phyloP scores from a whole-genome alignment of 2,329 filamentous ascomycete species.

The Colletotrichum tabaci region DNA sequence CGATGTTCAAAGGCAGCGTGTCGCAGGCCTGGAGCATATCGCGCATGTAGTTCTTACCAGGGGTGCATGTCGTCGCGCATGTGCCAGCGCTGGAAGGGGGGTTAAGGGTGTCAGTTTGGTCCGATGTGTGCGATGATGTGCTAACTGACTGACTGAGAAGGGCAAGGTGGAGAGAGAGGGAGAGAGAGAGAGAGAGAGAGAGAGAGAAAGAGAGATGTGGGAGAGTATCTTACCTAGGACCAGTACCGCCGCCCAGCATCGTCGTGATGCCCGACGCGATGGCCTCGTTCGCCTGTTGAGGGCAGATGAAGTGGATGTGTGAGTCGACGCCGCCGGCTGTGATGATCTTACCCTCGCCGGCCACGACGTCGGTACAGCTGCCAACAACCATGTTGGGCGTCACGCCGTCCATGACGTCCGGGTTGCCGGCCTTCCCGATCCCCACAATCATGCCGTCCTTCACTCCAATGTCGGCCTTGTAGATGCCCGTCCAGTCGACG shows the following conservation, averaged over 20 bases:
- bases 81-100: constrained; percentile 77
- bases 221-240: constrained; percentile 75
- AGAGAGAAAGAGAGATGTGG: too few species aligned
- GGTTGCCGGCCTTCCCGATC: constrained; percentile 95
- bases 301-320: constrained; percentile 96
- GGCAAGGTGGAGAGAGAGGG: background rate
- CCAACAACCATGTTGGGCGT: constrained; percentile 84
- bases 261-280: constrained; percentile 91
- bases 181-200: too few species aligned
- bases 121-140: background rate
- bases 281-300: constrained; percentile 89
- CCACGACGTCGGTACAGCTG: constrained; percentile 91
- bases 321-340: constrained; percentile 92
- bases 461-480: constrained; percentile 96
- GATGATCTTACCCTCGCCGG: constrained; percentile 90
- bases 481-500: constrained; percentile 92
- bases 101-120: constrained; percentile 44
- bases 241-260: constrained; percentile 90
- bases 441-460: constrained; percentile 88
- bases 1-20: constrained; percentile 85
- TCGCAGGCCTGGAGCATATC: constrained; percentile 94
- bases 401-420: constrained; percentile 96
- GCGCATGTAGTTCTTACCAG: constrained; percentile 84
- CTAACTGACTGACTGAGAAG: background rate
- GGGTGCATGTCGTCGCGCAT: constrained; percentile 94